Conservation (phyloP, 345 rosid genomes). For the Eucalyptus decipiens region DNA sequence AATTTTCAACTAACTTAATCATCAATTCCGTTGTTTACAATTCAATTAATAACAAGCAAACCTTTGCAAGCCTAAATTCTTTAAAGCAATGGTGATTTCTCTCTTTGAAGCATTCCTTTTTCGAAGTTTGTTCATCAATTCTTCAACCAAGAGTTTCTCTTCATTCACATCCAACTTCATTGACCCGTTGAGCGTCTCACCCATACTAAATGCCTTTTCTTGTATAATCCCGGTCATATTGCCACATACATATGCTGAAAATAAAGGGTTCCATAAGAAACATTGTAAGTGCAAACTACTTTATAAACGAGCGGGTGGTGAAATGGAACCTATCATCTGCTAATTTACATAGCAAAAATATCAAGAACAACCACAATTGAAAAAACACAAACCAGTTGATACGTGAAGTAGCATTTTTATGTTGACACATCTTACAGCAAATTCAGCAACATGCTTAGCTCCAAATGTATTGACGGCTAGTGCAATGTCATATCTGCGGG, state of each 20-base stretch:
- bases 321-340: no score
- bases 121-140: background rate
- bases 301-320: no score
- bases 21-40: background rate
- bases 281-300: no score
- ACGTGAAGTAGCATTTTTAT: background rate
- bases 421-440: conserved; percentile 42
- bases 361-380: no score
- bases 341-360: no score
- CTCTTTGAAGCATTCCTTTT: background rate
- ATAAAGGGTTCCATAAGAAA: background rate
- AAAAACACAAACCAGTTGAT: background rate
- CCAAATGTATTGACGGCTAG: conserved; percentile 49
- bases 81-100: background rate
- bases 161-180: background rate
- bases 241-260: conserved; percentile 16
- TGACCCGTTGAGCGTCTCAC: background rate
- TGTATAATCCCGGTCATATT: background rate
- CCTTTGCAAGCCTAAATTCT: conserved; percentile 5
- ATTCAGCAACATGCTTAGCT: conserved; percentile 32
- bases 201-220: background rate
- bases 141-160: background rate
- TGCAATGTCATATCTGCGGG: conserved; percentile 34
- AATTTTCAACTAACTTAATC: background rate
- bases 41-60: background rate